Evolutionary conservation across 1,284 basidiomycete genomes (phyloP), one percentile per base, ranked within the genome.

Genomic region (Heterobasidion irregulare): DNA sequence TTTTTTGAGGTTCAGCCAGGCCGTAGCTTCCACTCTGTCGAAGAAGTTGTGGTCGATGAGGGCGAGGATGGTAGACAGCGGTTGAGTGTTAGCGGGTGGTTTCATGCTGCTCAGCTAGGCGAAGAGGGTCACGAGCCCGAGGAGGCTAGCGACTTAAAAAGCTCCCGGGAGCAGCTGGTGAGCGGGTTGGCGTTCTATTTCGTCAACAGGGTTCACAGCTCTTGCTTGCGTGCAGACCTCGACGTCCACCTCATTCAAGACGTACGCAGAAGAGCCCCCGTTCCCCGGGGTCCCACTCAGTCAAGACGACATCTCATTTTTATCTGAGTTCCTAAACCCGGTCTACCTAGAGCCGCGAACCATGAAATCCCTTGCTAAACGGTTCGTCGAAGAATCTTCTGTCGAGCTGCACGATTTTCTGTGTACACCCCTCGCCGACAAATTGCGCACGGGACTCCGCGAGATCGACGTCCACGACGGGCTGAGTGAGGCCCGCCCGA

Each of bases 21-120:
- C 0, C 79, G 82, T 68, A 98, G 94, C 65, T 98, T 98, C 75
- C 96, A 99, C 71, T 92, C 94, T 0, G 96, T 99, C 7, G 92
- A 98, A 66, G 96, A 99, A 69, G 96, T 98, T 19, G 83, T 94
- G n/a, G 86, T 92, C 0, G 87, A 79, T 15, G 77, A 78, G 58
- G 78, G 74, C 15, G 79, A 84, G 61, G 86, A 89, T 58, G 85
- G 84, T 0, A 72, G 84, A 41, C 78, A 86, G 67, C 74, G 93
- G 48, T 72, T 98, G 59, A 94, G 92, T 64, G 91, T 99, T 63
- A 94, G 90, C 61, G 96, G 96, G 7, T 99, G 96, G 94, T 97
- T 96, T 76, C 96, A 99, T 69, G 84, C 87, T 16, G 88, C 92
- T 0, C 86, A 96, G 65, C 84, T 89, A 60, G 94, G 91, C 16